Evolutionary conservation across 495 filamentous ascomycete species (phyloP).

Genomic region (Gamarada debralockiae): DNA sequence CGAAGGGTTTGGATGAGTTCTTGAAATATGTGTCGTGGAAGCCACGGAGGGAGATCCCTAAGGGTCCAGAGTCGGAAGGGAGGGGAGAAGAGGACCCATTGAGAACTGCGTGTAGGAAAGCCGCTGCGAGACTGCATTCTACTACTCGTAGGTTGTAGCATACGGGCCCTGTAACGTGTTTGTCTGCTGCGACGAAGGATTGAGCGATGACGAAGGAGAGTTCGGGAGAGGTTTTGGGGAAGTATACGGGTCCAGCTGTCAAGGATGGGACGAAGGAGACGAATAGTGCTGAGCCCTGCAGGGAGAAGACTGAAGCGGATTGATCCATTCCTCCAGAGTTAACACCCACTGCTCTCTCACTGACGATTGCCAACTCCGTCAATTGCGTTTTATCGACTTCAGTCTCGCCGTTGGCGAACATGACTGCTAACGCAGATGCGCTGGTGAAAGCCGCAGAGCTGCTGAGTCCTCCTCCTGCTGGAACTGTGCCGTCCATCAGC

Average conservation of each 20-base stretch:
- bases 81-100: conserved; percentile 59
- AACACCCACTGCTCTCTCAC: conserved; percentile 90
- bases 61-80: conserved; percentile 73
- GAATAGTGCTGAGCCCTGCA: conserved; percentile 79
- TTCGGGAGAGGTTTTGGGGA: conserved; percentile 78
- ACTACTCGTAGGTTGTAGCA: conserved; percentile 97
- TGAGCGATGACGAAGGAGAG: conserved; percentile 92
- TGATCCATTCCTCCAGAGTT: conserved; percentile 99
- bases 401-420: conserved; percentile 79
- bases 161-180: conserved; percentile 86
- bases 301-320: conserved; percentile 90
- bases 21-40: conserved; percentile 80
- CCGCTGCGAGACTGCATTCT: conserved; percentile 87
- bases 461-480: conserved; percentile 84
- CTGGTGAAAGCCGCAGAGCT: conserved; percentile 94
- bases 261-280: conserved; percentile 87
- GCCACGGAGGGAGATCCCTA: conserved; percentile 78
- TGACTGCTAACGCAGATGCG: conserved; percentile 80
- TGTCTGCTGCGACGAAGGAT: conserved; percentile 88
- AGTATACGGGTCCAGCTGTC: conserved; percentile 68
- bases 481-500: conserved; percentile 86
- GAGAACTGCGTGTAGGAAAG: conserved; percentile 48
- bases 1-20: conserved; percentile 47
- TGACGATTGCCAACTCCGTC: conserved; percentile 87
- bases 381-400: conserved; percentile 84